Base-by-base conservation (phyloP, 768 basidiomycete species). In the Leccinum imitatum region DNA sequence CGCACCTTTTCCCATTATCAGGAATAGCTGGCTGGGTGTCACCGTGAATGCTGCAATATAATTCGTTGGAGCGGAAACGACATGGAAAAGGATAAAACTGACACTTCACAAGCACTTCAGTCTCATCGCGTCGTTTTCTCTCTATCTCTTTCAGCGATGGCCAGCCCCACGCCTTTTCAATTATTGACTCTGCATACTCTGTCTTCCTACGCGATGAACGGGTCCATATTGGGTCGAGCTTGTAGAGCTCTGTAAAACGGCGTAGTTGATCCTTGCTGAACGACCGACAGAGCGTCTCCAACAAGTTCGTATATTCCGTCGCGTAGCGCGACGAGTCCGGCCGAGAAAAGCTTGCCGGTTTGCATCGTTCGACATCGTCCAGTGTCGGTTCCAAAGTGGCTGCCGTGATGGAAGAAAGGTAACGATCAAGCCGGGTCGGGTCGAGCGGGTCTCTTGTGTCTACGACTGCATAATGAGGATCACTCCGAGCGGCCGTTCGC, bases 111-210 rank as follows among this genome's bases (percentile, higher is more conserved):
- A 74, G 68, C 4, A 79, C 67, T 68, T 85, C 83, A 15, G 78
- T 85, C 70, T 73, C 74, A 53, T 84, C 84, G 50, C 76, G 76
- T 66, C 75, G 77, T 55, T 79, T 73, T 66, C 79, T 80, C 66
- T 81, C 77, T 6, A 87, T 76, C 31, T 80, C 78, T 50, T 76
- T 72, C 56, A 89, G 68, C 27, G 86, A 82, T 6, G 86, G 84
- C 88, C 87, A 91, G 27, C 76, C 77, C 90, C 90, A 93, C 58
- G 78, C 75, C 59, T 80, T 74, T 69, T 89, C 85, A 27, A 91
- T 79, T 61, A 91, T 84, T 52, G 77, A 74, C 50, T 76, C 76
- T 44, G 80, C 82, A 64, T 72, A 75, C 39, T 76, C 66, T 59
- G 70, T 66, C 65, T 82, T 84, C 48, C 69, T 77, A 53, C 71